These are phyloP conservation scores for Leishmania martiniquensis DNA, from an alignment of 208 protist species.

Conservation along the genomic window DNA sequence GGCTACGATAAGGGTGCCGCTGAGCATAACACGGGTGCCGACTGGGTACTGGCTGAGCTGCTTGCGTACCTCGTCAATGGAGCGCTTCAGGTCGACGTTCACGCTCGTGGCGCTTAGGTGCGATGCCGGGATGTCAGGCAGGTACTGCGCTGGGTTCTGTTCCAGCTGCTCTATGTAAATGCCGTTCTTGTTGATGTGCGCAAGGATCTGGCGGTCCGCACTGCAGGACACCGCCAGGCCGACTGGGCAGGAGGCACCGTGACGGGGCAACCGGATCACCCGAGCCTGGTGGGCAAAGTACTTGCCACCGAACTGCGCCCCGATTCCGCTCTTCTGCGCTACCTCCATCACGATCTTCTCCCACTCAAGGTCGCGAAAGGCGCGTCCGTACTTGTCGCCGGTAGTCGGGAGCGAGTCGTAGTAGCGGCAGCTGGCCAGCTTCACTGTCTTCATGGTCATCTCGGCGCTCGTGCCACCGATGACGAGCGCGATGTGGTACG, in stretches of 20 bases:
- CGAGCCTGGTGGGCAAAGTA: slow-evolving; percentile 97
- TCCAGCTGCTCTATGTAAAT: slow-evolving; percentile 96
- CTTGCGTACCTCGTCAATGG: slow-evolving; percentile 88
- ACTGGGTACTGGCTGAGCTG: slow-evolving; percentile 87
- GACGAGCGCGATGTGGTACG: slow-evolving; percentile 98
- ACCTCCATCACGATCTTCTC: slow-evolving; percentile 93
- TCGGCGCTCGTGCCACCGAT: slow-evolving; percentile 97
- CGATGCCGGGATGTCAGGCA: slow-evolving; percentile 75
- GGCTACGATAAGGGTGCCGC: slow-evolving; percentile 96
- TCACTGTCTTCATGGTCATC: slow-evolving; percentile 98
- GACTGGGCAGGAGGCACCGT: slow-evolving; percentile 93
- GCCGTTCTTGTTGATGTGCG: slow-evolving; percentile 94
- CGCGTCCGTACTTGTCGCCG: slow-evolving; percentile 90
- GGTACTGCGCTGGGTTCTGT: slow-evolving; percentile 91
- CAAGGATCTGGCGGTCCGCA: slow-evolving; percentile 96
- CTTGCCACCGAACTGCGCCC: slow-evolving; percentile 97
- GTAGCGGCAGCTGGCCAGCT: slow-evolving; percentile 94
- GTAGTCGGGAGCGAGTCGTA: slow-evolving; percentile 96
- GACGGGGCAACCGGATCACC: slow-evolving; percentile 92
- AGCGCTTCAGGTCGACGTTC: slow-evolving; percentile 88
- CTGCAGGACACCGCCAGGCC: slow-evolving; percentile 97
- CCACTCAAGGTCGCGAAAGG: slow-evolving; percentile 96
- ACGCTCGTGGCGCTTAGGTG: slow-evolving; percentile 58
- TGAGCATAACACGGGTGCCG: slow-evolving; percentile 92
- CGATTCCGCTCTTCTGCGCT: slow-evolving; percentile 88